Base-by-base conservation (phyloP, 139 green algal species). In the Pleodorina starrii region DNA sequence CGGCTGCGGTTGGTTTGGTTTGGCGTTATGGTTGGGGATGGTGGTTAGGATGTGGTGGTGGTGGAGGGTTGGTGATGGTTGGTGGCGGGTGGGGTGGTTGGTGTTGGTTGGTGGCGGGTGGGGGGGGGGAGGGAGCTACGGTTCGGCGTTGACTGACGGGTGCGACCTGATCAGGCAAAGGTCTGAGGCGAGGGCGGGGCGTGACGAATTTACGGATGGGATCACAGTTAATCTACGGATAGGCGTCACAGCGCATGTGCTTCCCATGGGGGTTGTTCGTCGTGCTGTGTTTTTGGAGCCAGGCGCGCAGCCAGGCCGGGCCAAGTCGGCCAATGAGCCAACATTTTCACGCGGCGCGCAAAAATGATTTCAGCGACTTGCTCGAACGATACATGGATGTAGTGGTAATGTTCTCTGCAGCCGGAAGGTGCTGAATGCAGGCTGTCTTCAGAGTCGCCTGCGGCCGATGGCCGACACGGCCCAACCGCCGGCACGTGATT, bases 1-100 rank as follows among this genome's bases (percentile, higher is more conserved):
- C 16, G 93, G 91, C 82, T 88, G 77, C n/a, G n/a, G 9, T 66
- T 12, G 3, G 54, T 25, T 5, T 66, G 29, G 29, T 21, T 66
- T 66, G 9, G 54, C 54, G 54, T 21, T 12, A 25, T 25, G 29
- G 54, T 7, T 66, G 54, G 29, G 9, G 6, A 66, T 66, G 54
- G 2, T 5, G 54, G 29, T 66, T 32, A 43, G 27, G 29, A 10
- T 21, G 38, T 6, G 21, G 42, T 25, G 57, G 27, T 42, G 16
- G 42, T 48, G 57, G 43, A 23, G 3, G 10, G 43, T 6, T 32
- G 38, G 50, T 16, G 7, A 6, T 25, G n/a, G 74, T 46, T 11
- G n/a, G 23, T 12, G 14, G 74, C n/a, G 46, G 29, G 1, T 43
- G 46, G n/a, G n/a, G 32, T 60, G 43, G 12, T 7, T 1, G 29